Conservation (phyloP, 2,329 filamentous ascomycete species). For the Drechslerella coelobrocha region DNA sequence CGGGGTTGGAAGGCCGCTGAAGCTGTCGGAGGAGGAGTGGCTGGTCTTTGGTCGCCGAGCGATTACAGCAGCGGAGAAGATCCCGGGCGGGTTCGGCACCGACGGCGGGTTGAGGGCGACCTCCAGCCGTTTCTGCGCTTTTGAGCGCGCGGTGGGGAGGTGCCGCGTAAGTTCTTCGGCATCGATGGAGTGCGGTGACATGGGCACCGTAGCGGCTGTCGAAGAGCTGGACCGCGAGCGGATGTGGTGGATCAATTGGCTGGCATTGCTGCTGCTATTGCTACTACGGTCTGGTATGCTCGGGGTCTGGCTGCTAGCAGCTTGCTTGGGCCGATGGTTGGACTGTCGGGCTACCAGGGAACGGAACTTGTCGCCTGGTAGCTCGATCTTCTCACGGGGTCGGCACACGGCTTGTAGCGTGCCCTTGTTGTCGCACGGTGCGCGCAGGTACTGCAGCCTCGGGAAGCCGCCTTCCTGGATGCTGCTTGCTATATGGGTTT, state of each 20-base stretch:
- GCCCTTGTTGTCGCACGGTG: slow-evolving; percentile 41
- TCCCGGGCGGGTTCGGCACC: slow-evolving; percentile 27
- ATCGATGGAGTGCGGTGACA: slow-evolving; percentile 42
- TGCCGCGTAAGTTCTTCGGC: slow-evolving; percentile 42
- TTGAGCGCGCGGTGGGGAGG: slow-evolving; percentile 41
- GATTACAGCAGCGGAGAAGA: slow-evolving; percentile 19
- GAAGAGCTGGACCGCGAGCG: slow-evolving; percentile 41
- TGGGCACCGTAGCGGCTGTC: slow-evolving; percentile 27
- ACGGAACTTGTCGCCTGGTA: slow-evolving; percentile 46
- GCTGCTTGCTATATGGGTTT: slow-evolving; percentile 36
- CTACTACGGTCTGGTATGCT: slow-evolving; percentile 18
- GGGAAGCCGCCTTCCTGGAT: slow-evolving; percentile 46
- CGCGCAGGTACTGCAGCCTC: slow-evolving; percentile 41
- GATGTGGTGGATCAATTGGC: slow-evolving; percentile 19
- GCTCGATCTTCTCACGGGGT: slow-evolving; percentile 44
- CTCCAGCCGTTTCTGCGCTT: slow-evolving; percentile 42
- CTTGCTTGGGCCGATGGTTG: slow-evolving; percentile 26
- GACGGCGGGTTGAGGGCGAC: slow-evolving; percentile 37
- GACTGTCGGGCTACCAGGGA: slow-evolving; percentile 36
- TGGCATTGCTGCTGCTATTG: slow-evolving; percentile 9
- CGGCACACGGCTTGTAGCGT: slow-evolving; percentile 38
- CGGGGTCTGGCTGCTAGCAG: slow-evolving; percentile 10
- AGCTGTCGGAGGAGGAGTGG: slow-evolving; percentile 39
- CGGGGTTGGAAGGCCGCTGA: slow-evolving; percentile 9
- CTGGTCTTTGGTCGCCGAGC: slow-evolving; percentile 36